These are phyloP conservation scores for Borealophlyctis nickersoniae DNA, from an alignment of 192 early-diverging fungal species.

Conservation along the genomic window DNA sequence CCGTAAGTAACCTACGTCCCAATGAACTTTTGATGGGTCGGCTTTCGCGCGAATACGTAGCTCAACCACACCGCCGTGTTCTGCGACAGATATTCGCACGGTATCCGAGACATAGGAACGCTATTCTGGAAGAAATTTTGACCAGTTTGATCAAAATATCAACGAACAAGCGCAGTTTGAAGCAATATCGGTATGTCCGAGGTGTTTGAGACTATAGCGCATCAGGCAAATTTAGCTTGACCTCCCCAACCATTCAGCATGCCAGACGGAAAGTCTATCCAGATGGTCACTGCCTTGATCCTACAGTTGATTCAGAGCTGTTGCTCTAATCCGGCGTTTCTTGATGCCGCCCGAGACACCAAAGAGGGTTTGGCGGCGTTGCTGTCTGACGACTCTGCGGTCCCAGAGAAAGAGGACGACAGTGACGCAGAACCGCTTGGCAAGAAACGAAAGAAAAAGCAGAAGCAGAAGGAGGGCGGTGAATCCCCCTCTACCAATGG, in stretches of 20 bases:
- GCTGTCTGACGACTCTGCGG: not conserved
- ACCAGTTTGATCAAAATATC: slow-evolving; percentile 69
- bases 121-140: slow-evolving; percentile 87
- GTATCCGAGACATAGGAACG: slow-evolving; percentile 59
- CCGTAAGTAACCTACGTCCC: not conserved
- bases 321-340: slow-evolving; percentile 20
- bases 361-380: no score
- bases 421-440: not conserved
- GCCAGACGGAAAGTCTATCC: slow-evolving; percentile 61
- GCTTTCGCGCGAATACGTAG: not conserved
- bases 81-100: slow-evolving; percentile 48
- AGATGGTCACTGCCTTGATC: slow-evolving; percentile 68
- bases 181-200: slow-evolving; percentile 40
- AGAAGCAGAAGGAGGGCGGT: not conserved
- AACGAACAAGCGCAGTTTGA: slow-evolving; percentile 47
- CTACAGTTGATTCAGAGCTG: slow-evolving; percentile 68
- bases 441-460: not conserved
- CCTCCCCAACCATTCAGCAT: no score
- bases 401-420: slow-evolving; percentile 1
- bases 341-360: no score
- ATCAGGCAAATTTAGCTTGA: no score
- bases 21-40: no score
- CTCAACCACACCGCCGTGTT: not conserved
- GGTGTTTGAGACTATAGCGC: slow-evolving; percentile 10
- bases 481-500: no score